Conservation (phyloP, 192 early-diverging fungal genomes). For the Backusella morwellensis region DNA sequence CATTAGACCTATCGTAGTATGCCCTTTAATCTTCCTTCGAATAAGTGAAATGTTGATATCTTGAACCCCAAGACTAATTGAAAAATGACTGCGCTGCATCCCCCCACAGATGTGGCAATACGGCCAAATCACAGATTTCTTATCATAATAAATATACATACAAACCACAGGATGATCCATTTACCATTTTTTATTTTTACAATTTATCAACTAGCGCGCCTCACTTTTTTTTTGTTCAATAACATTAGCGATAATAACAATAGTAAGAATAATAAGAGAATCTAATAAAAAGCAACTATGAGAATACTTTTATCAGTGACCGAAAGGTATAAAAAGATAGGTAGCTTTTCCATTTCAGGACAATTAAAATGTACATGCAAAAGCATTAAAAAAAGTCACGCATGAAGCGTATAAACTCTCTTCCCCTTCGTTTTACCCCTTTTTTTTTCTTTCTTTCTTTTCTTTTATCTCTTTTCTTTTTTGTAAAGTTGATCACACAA, state of each 20-base stretch:
- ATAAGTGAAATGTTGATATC: too few relatives aligned
- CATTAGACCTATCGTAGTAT: too few relatives aligned
- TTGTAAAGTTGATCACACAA: neutral
- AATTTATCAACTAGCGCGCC: neutral
- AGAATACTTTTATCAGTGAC: neutral
- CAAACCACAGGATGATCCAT: neutral
- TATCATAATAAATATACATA: neutral
- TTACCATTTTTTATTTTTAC: neutral
- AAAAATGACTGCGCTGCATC: too few relatives aligned
- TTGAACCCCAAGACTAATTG: too few relatives aligned
- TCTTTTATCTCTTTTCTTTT: neutral
- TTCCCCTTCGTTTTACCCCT: neutral
- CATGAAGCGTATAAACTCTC: neutral
- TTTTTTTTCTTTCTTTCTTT: slow-evolving; percentile 4
- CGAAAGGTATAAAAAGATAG: neutral
- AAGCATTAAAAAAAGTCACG: slow-evolving; percentile 3
- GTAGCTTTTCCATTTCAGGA: neutral
- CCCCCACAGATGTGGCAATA: too few relatives aligned
- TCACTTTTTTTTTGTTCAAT: neutral
- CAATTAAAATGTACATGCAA: neutral
- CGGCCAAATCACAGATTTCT: neutral
- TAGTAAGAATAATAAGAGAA: too few relatives aligned
- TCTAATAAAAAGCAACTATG: too few relatives aligned
- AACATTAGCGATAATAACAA: neutral
- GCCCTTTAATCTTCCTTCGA: too few relatives aligned